Evolutionary conservation across 805 yeast species (phyloP), one percentile per base, ranked within the genome.

Genomic region (Saturnispora serradocipensis): DNA sequence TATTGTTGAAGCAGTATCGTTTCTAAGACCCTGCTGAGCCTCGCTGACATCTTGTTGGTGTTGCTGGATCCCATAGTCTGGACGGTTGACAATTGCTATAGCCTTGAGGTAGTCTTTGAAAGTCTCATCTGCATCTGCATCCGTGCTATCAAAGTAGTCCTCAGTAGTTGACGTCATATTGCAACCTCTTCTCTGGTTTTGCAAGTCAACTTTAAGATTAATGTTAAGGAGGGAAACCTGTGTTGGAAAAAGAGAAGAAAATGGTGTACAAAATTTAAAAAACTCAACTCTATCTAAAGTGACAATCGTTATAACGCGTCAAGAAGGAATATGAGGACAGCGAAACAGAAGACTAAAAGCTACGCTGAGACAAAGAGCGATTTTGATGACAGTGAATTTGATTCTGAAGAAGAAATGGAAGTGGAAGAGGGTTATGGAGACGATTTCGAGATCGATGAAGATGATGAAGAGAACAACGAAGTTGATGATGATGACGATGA

Each of bases 51-150:
- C 53, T n/a, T 51, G 51, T 32, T 54, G 59, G 10, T 51, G 58
- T n/a, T 48, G 51, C 8, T 51, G 50, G 20, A 25, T 35, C 30
- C 34, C 35, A n/a, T 32, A 36, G 16, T 43, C 44, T 13, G 45
- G 39, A 20, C 44, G 30, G 30, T 42, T 35, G 13, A 24, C 50
- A 3, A 49, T 24, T 4, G 51, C 51, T 8, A 56, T 56, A 3
- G 56, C 50, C 40, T 56, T 56, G n/a, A 56, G 47, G 38, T 56
- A 56, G 18, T 52, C 54, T 39, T 50, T 56, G 43, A 56, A 56
- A 3, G 58, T 52, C 36, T 56, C 58, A 15, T 49, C 51, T 11
- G 36, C 43, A 11, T 49, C 51, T 4, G 47, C 15, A 18, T 49
- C 48, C 13, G 48, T 35, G 9, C 40, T 24, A 22, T 36, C 32